Evolutionary conservation across 2,329 filamentous ascomycete species (phyloP), one percentile per base, ranked within the genome.

Genomic region (Diaporthe eres): DNA sequence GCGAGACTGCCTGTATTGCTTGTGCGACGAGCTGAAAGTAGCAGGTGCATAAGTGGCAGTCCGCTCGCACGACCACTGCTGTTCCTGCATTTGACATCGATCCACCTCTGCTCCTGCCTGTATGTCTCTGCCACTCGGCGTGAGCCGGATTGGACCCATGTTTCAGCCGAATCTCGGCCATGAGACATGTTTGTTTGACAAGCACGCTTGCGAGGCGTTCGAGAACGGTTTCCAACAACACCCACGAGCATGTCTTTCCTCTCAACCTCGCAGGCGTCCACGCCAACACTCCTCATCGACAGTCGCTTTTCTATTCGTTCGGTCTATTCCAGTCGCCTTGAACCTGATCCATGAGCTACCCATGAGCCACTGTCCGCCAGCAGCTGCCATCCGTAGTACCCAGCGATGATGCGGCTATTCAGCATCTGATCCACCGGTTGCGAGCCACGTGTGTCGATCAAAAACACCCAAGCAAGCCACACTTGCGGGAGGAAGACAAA

Each of bases 171-270:
- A 70, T 70, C 49, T 70, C n/a, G 49, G 34, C 22, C 4, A 31
- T 55, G 49, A 70, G 49, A 70, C 65, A 70, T 70, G 65, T 70
- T 70, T 55, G 65, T 70, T 25, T 55, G 65, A 55, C 65, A 55
- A 19, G 34, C 65, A 70, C 65, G 49, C 65, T 39, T 55, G 10
- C 34, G 49, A 70, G 49, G 49, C n/a, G n/a, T 70, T 70, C 49
- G 65, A 70, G 65, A 70, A 70, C 49, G 34, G 47, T 55, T 70
- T 28, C n/a, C n/a, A 39, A 53, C 47, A 25, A 53, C 22, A 31
- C 19, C 37, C 34, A 55, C 61, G 15, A 53, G 34, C 19, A 25
- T 28, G 37, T 55, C 13, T 70, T 53, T 55, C 34, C 34, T 42
- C 19, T 25, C 44, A 17, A 28, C 34, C 15, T 42, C n/a, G 15